phyloP scores from a whole-genome alignment of 345 rosid species.

The Populus deltoides region DNA sequence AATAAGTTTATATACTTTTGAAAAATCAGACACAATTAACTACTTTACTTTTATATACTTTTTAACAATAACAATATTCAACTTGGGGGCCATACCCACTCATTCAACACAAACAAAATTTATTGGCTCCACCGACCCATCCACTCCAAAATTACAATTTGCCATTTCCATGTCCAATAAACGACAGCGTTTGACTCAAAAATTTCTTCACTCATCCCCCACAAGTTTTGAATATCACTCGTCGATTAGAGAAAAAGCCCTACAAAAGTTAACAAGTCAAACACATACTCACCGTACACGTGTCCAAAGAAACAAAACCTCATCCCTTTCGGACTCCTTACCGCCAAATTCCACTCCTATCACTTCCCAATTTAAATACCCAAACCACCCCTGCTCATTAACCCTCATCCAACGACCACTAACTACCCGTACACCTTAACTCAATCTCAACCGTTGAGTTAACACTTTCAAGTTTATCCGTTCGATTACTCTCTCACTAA shows the following conservation, averaged over 20 bases:
- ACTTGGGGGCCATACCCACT: no score
- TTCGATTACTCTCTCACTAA: slow-evolving; percentile 19
- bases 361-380: slow-evolving; percentile 4
- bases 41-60: no score
- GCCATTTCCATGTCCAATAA: no score
- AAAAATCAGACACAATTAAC: no score
- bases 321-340: slow-evolving; percentile 22
- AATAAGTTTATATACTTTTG: no score
- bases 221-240: slow-evolving; percentile 15
- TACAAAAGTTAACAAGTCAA: background rate
- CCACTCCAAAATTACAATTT: no score
- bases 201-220: background rate
- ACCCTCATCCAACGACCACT: slow-evolving; percentile 28
- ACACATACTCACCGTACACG: slow-evolving; percentile 16
- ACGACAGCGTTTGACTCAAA: no score
- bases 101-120: no score
- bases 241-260: slow-evolving; percentile 9
- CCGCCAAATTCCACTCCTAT: slow-evolving; percentile 49
- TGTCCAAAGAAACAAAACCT: background rate
- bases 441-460: slow-evolving; percentile 32
- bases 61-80: no score
- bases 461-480: slow-evolving; percentile 29
- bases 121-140: no score
- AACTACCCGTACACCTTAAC: background rate
- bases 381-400: background rate